Conservation (phyloP, 2,329 filamentous ascomycete species). For the Exophiala dermatitidis region DNA sequence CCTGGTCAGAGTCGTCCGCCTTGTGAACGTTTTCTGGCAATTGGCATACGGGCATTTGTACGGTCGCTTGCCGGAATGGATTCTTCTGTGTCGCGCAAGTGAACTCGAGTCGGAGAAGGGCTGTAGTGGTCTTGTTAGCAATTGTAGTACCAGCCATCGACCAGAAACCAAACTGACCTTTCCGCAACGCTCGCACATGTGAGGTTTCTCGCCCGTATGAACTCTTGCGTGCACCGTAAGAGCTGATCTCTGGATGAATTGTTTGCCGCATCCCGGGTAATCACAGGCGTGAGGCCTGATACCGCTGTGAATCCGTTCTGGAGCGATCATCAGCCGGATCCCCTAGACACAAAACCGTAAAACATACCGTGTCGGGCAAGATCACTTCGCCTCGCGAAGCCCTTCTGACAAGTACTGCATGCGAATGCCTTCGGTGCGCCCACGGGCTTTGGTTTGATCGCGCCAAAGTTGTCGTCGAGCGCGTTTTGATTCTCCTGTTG, state of each 20-base stretch:
- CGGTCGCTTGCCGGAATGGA: slow-evolving; percentile 89
- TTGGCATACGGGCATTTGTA: slow-evolving; percentile 97
- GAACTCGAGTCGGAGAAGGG: slow-evolving; percentile 96
- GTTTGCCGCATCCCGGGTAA: slow-evolving; percentile 79
- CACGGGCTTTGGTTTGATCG: slow-evolving; percentile 39
- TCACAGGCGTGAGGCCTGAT: slow-evolving; percentile 89
- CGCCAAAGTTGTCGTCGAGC: slow-evolving; percentile 37
- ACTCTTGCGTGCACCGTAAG: slow-evolving; percentile 92
- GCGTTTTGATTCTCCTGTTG: slow-evolving; percentile 15
- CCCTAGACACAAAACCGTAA: slow-evolving; percentile 4
- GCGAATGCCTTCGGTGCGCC: slow-evolving; percentile 68
- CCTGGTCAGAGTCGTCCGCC: slow-evolving; percentile 85
- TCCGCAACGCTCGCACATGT: slow-evolving; percentile 92
- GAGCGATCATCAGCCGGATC: slow-evolving; percentile 2
- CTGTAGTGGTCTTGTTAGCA: slow-evolving; percentile 42
- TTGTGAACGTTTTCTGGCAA: slow-evolving; percentile 97
- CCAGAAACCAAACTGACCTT: slow-evolving; percentile 58
- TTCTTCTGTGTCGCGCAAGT: slow-evolving; percentile 82
- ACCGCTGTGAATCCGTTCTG: slow-evolving; percentile 93
- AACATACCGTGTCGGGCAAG: slow-evolving; percentile 83
- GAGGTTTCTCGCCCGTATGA: slow-evolving; percentile 96
- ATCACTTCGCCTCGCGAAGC: slow-evolving; percentile 88
- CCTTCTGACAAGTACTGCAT: slow-evolving; percentile 83
- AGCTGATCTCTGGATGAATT: slow-evolving; percentile 94
- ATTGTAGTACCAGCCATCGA: background rate